Evolutionary conservation across 2,329 filamentous ascomycete genomes (phyloP).

Genomic region (Stromatinia cepivora): DNA sequence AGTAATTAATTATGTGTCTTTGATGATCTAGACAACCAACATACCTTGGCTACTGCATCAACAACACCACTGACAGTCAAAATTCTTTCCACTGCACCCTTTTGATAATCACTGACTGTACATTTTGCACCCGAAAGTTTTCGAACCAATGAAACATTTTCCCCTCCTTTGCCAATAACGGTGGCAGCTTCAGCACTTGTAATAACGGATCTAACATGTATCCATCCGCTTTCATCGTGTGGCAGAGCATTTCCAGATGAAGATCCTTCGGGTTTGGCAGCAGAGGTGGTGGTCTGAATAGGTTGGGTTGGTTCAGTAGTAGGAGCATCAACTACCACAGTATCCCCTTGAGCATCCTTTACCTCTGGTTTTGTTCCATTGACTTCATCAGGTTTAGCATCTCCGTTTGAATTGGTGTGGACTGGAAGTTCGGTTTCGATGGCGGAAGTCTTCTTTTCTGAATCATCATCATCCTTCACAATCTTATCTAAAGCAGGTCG

Average conservation of each 20-base stretch:
- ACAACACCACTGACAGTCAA: constrained; percentile 95
- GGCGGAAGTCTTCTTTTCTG: constrained; percentile 42
- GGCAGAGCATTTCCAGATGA: constrained; percentile 49
- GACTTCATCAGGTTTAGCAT: constrained; percentile 41
- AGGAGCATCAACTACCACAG: constrained; percentile 60
- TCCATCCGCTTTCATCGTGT: constrained; percentile 92
- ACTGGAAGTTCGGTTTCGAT: constrained; percentile 44
- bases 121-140: constrained; percentile 96
- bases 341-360: constrained; percentile 66
- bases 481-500: constrained; percentile 94
- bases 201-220: constrained; percentile 95
- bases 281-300: constrained; percentile 49
- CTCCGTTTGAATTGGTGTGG: constrained; percentile 48
- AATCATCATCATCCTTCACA: constrained; percentile 62
- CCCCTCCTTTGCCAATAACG: constrained; percentile 96
- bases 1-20: background rate
- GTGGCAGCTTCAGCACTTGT: constrained; percentile 97
- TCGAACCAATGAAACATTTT: constrained; percentile 97
- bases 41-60: constrained; percentile 93
- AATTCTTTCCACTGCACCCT: constrained; percentile 95
- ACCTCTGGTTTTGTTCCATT: constrained; percentile 53
- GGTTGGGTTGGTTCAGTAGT: constrained; percentile 48
- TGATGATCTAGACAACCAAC: constrained; percentile 34
- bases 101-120: constrained; percentile 97
- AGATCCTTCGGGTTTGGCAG: constrained; percentile 40